A percentile compares a stretch with the other conserved stretches of the same genome.
Conservation (phyloP, 1,284 basidiomycete genomes). For the Malassezia vespertilionis region DNA sequence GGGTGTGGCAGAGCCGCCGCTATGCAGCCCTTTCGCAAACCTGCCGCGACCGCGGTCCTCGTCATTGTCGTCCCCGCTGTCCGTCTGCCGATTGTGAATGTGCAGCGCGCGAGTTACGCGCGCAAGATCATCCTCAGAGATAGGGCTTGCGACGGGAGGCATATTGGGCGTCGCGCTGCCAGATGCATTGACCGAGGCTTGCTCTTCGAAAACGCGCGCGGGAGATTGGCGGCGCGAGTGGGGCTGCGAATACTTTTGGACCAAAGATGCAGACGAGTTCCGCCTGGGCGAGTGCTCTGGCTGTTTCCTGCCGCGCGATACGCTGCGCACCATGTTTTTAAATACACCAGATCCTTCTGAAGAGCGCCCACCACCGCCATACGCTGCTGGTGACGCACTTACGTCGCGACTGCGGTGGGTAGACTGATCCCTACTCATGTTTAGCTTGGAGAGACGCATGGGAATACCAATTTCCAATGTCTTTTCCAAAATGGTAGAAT, state of each 20-base stretch:
- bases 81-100: too few species aligned
- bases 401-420: slow-evolving; percentile 2
- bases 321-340: slow-evolving; percentile 15
- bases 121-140: too few species aligned
- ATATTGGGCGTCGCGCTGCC: too few species aligned
- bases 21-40: not conserved
- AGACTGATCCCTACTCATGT: slow-evolving; percentile 2
- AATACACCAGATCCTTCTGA: slow-evolving; percentile 4
- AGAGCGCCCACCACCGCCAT: slow-evolving; percentile 5
- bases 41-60: not conserved
- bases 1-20: not conserved
- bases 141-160: too few species aligned
- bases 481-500: slow-evolving; percentile 39
- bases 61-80: slow-evolving; percentile 13
- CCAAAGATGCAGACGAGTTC: too few species aligned
- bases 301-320: slow-evolving; percentile 5
- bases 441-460: slow-evolving; percentile 9
- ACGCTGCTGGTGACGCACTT: slow-evolving; percentile 4
- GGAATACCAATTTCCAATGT: slow-evolving; percentile 40
- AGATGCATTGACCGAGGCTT: too few species aligned
- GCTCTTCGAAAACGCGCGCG: too few species aligned
- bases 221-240: too few species aligned
- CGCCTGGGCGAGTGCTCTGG: not conserved
- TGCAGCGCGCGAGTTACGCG: too few species aligned
- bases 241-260: too few species aligned